A percentile compares a stretch with the other conserved stretches of the same genome.
phyloP scores from a whole-genome alignment of 306 rosid species.

The apple (Malus domestica) region DNA sequence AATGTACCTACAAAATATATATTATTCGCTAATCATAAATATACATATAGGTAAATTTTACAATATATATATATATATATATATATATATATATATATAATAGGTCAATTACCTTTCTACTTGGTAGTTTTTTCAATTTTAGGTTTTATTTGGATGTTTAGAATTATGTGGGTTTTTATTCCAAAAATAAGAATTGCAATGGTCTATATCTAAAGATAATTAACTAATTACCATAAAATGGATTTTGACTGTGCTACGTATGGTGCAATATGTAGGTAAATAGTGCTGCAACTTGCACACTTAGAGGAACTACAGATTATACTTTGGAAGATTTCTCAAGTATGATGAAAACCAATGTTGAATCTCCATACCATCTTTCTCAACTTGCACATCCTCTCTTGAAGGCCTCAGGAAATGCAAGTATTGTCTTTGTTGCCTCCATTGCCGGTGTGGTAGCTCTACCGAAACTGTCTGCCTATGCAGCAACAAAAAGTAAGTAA shows the following conservation, averaged over 20 bases:
- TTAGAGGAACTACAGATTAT: slow-evolving; percentile 4
- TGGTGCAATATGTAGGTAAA: slow-evolving; percentile 19
- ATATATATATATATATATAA: too few species aligned
- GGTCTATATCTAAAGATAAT: too few species aligned
- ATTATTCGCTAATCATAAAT: too few species aligned
- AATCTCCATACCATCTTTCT: slow-evolving; percentile 31
- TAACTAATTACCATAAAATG: background rate
- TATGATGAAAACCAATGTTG: slow-evolving; percentile 28
- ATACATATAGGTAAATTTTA: too few species aligned
- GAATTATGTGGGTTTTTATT: too few species aligned
- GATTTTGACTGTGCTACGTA: background rate
- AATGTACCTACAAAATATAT: too few species aligned
- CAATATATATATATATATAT: too few species aligned
- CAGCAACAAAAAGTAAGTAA: slow-evolving; percentile 61
- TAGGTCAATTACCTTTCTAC: too few species aligned
- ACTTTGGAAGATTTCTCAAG: slow-evolving; percentile 19
- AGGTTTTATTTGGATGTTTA: too few species aligned
- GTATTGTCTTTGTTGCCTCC: slow-evolving; percentile 40
- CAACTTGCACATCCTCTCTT: slow-evolving; percentile 39
- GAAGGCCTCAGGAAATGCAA: slow-evolving; percentile 40
- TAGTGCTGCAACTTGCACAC: slow-evolving; percentile 13
- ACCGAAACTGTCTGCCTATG: slow-evolving; percentile 37
- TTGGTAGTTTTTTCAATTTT: too few species aligned
- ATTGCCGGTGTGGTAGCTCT: slow-evolving; percentile 37
- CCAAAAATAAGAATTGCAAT: too few species aligned